A percentile compares a stretch with the other conserved stretches of the same genome.
These are phyloP conservation scores for Citrus medica DNA, from an alignment of 345 rosid genomes.

Conservation along the genomic window DNA sequence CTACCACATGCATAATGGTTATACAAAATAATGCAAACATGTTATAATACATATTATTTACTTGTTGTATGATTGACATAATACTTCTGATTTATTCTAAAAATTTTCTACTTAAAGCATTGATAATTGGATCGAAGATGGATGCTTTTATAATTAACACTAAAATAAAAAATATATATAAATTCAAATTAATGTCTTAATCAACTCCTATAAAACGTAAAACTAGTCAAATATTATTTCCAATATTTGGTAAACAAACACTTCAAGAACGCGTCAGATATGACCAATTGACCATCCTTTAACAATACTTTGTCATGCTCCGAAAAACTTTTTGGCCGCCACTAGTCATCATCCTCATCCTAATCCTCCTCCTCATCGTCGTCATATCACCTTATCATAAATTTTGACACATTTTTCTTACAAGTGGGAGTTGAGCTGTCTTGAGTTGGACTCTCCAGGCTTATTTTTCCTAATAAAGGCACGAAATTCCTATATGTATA, in stretches of 20 bases:
- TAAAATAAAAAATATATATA: not conserved
- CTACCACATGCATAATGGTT: rapidly evolving
- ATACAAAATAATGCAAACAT: too few relatives aligned
- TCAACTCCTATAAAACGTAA: not conserved
- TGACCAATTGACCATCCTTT: too few relatives aligned
- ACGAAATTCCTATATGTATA: not conserved
- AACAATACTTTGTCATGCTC: too few relatives aligned
- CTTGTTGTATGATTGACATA: rapidly evolving
- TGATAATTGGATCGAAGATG: not conserved
- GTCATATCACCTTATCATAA: too few relatives aligned
- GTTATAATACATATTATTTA: too few relatives aligned
- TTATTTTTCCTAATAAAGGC: not conserved
- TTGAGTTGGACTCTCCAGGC: not conserved
- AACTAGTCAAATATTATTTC: too few relatives aligned
- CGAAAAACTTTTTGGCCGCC: too few relatives aligned
- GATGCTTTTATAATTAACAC: not conserved
- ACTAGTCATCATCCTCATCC: too few relatives aligned
- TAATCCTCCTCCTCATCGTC: too few relatives aligned
- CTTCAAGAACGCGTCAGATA: too few relatives aligned
- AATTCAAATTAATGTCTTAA: not conserved
- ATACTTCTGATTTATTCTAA: rapidly evolving
- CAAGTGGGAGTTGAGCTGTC: not conserved
- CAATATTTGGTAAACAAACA: too few relatives aligned
- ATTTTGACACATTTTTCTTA: not conserved
- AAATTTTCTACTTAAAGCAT: too few relatives aligned